phyloP scores from a whole-genome alignment of 192 early-diverging fungal species.

The Backusella australiensis region DNA sequence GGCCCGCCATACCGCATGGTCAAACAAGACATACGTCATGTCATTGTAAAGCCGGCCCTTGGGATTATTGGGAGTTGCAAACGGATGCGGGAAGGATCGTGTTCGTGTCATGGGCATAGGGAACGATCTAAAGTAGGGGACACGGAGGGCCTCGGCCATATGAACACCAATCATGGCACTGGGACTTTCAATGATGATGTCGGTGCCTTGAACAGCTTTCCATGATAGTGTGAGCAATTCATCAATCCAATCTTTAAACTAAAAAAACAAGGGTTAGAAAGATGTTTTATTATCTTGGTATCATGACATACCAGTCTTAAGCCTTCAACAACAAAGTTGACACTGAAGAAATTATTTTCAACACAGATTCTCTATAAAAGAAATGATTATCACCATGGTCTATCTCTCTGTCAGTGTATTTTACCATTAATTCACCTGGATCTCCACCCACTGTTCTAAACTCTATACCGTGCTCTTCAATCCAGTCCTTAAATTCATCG shows the following conservation, averaged over 20 bases:
- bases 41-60: slow-evolving; percentile 56
- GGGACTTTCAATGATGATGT: slow-evolving; percentile 68
- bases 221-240: slow-evolving; percentile 55
- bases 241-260: slow-evolving; percentile 66
- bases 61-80: slow-evolving; percentile 53
- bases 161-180: slow-evolving; percentile 69
- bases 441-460: slow-evolving; percentile 66
- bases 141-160: slow-evolving; percentile 59
- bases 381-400: too few species aligned
- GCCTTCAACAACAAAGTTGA: slow-evolving; percentile 59
- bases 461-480: slow-evolving; percentile 64
- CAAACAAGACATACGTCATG: slow-evolving; percentile 66
- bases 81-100: slow-evolving; percentile 69
- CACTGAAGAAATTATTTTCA: slow-evolving; percentile 67
- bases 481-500: slow-evolving; percentile 61
- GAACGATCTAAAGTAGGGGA: slow-evolving; percentile 67
- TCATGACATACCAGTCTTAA: slow-evolving; percentile 27
- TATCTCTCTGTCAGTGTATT: too few species aligned
- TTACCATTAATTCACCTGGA: slow-evolving; percentile 58
- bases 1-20: slow-evolving; percentile 67
- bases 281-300: too few species aligned
- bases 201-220: slow-evolving; percentile 58
- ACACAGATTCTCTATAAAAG: slow-evolving; percentile 50
- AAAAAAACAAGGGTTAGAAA: neutral
- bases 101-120: slow-evolving; percentile 81